phyloP scores from a whole-genome alignment of 2,329 filamentous ascomycete species.

The Aspergillus aculeatinus region DNA sequence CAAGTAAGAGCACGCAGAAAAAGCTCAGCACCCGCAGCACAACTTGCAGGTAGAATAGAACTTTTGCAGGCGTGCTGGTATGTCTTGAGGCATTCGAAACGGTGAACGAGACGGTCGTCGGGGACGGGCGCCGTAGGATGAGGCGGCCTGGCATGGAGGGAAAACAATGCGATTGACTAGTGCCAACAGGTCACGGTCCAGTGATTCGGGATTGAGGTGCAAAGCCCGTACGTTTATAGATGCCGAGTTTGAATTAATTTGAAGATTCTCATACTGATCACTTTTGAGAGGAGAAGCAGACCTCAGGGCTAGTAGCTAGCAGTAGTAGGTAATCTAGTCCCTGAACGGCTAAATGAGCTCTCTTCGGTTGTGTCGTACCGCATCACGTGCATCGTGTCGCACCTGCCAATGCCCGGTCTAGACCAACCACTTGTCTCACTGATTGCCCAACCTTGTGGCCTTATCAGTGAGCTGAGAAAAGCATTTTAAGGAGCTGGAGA shows the following conservation, averaged over 20 bases:
- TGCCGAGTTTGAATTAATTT: not conserved
- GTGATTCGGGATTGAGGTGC: not conserved
- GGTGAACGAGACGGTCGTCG: slow-evolving; percentile 88
- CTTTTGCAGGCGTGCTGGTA: slow-evolving; percentile 47
- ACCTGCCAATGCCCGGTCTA: slow-evolving; percentile 13
- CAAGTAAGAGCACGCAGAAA: slow-evolving; percentile 39
- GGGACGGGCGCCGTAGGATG: slow-evolving; percentile 59
- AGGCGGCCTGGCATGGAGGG: slow-evolving; percentile 59
- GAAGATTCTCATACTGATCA: not conserved
- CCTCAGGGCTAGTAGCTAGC: not conserved
- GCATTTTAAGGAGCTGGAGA: slow-evolving; percentile 39
- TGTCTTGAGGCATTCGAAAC: slow-evolving; percentile 72
- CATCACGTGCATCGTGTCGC: slow-evolving; percentile 26
- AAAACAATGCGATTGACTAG: not conserved
- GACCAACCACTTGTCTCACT: slow-evolving; percentile 18
- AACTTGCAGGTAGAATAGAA: slow-evolving; percentile 46
- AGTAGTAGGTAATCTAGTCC: slow-evolving; percentile 7
- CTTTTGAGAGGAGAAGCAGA: not conserved
- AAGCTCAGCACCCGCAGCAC: slow-evolving; percentile 48
- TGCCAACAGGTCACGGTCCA: not conserved
- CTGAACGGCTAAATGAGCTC: slow-evolving; percentile 8
- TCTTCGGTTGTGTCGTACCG: slow-evolving; percentile 13
- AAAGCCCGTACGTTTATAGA: not conserved
- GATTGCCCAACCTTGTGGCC: slow-evolving; percentile 16
- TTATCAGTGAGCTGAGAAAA: slow-evolving; percentile 27